A percentile compares a stretch with the other conserved stretches of the same genome.
Conservation (phyloP, 441 rosid species). For the Daphne laureola region DNA sequence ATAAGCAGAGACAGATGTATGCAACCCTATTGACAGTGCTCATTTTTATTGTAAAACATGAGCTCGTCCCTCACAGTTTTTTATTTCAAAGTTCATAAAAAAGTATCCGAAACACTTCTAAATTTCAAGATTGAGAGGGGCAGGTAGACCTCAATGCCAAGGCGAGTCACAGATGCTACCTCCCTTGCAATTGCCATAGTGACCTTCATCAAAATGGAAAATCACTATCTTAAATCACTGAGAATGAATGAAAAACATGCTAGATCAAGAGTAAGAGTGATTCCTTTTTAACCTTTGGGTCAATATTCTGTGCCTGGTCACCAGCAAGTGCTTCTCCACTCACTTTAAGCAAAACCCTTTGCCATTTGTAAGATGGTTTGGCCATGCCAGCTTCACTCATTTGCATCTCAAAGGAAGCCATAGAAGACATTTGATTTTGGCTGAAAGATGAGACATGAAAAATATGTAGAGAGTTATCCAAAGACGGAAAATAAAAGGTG, state of each 20-base stretch:
- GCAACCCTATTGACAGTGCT: too few relatives aligned
- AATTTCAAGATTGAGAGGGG: too few relatives aligned
- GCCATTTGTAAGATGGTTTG: slow-evolving; percentile 63
- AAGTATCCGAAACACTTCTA: too few relatives aligned
- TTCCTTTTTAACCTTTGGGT: slow-evolving; percentile 57
- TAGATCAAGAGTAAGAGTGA: neutral
- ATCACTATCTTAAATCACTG: neutral
- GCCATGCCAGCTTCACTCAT: slow-evolving; percentile 30
- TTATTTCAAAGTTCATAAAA: too few relatives aligned
- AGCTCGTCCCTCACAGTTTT: too few relatives aligned
- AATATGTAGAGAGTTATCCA: too few relatives aligned
- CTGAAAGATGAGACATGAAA: slow-evolving; percentile 23
- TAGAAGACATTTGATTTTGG: slow-evolving; percentile 43
- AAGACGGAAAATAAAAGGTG: too few relatives aligned
- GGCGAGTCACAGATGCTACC: slow-evolving; percentile 82
- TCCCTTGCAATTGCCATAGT: slow-evolving; percentile 95
- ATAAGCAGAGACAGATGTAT: too few relatives aligned
- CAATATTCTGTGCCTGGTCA: slow-evolving; percentile 68
- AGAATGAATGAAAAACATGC: too few relatives aligned
- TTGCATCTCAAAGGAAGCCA: slow-evolving; percentile 45
- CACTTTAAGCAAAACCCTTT: slow-evolving; percentile 88
- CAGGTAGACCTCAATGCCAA: slow-evolving; percentile 72
- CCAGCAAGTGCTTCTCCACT: slow-evolving; percentile 98
- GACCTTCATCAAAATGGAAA: slow-evolving; percentile 30
- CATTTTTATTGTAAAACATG: too few relatives aligned